A percentile compares a stretch with the other conserved stretches of the same genome.
phyloP scores from a whole-genome alignment of 2,329 filamentous ascomycete genomes.

The Chaetomium strumarium region DNA sequence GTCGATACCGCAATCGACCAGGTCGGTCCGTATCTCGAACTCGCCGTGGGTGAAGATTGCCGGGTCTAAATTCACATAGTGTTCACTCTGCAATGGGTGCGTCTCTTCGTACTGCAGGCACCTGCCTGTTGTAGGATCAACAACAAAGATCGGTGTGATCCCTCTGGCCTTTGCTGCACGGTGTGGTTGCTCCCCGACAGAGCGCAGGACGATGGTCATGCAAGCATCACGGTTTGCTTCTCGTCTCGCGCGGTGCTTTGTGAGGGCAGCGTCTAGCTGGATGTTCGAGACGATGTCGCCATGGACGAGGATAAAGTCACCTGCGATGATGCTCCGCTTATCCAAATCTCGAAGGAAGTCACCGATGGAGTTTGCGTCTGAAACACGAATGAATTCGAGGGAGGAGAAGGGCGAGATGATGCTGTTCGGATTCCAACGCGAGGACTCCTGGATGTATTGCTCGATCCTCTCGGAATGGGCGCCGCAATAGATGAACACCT shows the following conservation, averaged over 20 bases:
- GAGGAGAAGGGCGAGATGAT: conserved; percentile 62
- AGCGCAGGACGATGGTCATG: conserved; percentile 90
- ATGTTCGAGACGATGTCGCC: conserved; percentile 90
- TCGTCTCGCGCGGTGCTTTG: conserved; percentile 72
- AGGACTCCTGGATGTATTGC: conserved; percentile 72
- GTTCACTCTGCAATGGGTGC: conserved; percentile 58
- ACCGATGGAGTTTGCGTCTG: conserved; percentile 77
- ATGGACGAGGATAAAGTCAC: conserved; percentile 89
- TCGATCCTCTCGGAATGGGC: conserved; percentile 84
- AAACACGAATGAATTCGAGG: conserved; percentile 78
- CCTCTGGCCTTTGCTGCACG: conserved; percentile 67
- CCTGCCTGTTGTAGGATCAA: conserved; percentile 72
- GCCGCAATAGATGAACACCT: conserved; percentile 88
- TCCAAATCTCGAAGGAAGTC: conserved; percentile 95
- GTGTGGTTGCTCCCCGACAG: conserved; percentile 64
- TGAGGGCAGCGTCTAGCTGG: conserved; percentile 71
- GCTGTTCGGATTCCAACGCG: conserved; percentile 58
- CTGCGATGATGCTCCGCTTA: conserved; percentile 73
- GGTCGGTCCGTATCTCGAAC: conserved; percentile 76
- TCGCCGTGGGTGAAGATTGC: conserved; percentile 69
- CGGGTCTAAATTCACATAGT: conserved; percentile 67
- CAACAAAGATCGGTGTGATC: conserved; percentile 75
- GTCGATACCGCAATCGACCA: conserved; percentile 92
- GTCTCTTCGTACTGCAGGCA: conserved; percentile 95
- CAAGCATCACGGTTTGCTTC: conserved; percentile 87